phyloP scores from a whole-genome alignment of 441 rosid species.

The Gossypium davidsonii region DNA sequence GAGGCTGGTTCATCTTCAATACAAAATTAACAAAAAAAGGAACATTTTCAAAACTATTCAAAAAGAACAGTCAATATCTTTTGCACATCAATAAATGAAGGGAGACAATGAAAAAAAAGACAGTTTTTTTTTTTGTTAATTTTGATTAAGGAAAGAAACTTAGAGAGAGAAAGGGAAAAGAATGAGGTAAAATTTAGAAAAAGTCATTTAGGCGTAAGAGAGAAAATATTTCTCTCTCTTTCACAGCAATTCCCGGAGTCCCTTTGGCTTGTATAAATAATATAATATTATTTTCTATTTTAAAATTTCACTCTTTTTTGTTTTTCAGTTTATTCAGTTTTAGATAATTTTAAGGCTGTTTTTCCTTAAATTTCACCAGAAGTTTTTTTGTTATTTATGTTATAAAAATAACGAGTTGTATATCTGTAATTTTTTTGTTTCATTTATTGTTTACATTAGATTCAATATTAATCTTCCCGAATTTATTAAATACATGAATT shows the following conservation, averaged over 20 bases:
- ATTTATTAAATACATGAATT: no score
- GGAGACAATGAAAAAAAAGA: slow-evolving; percentile 5
- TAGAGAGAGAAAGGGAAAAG: slow-evolving; percentile 11
- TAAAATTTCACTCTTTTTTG: neutral
- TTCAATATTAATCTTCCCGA: no score
- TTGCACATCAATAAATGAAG: slow-evolving; percentile 42
- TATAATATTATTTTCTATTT: neutral
- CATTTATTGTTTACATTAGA: no score
- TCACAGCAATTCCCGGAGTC: slow-evolving; percentile 36
- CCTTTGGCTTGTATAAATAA: slow-evolving; percentile 23
- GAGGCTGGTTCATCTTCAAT: slow-evolving; percentile 24
- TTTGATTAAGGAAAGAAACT: slow-evolving; percentile 11
- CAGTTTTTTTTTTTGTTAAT: slow-evolving; percentile 9
- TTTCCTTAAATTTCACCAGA: neutral
- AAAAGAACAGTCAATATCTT: slow-evolving; percentile 12
- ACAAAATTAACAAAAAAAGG: slow-evolving; percentile 8
- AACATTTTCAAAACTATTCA: slow-evolving; percentile 21
- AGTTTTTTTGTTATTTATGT: neutral
- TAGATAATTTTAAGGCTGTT: neutral
- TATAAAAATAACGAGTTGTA: no score
- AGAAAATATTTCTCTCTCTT: slow-evolving; percentile 18
- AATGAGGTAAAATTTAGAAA: slow-evolving; percentile 7
- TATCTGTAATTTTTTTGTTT: no score
- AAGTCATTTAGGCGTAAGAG: slow-evolving; percentile 22
- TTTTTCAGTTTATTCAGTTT: neutral